Percentiles rank a stretch among this genome's conserved stretches.
Evolutionary conservation across 495 filamentous ascomycete species (phyloP).

Genomic region (Tuber indicum): DNA sequence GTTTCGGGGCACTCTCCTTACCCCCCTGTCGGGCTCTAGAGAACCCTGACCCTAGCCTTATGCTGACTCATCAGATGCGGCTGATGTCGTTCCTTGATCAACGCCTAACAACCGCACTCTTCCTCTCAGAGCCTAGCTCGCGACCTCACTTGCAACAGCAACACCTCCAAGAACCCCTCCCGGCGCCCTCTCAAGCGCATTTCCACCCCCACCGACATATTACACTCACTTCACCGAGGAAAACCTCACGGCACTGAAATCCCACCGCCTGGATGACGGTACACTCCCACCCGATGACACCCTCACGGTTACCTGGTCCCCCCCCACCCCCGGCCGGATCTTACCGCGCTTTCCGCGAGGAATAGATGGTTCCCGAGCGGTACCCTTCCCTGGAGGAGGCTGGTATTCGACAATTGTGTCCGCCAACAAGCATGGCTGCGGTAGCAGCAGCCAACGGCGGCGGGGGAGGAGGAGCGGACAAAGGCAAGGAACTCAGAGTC

Average conservation of each 20-base stretch:
- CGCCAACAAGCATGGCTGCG: constrained; percentile 23
- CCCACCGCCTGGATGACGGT: constrained; percentile 41
- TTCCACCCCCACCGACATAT: constrained; percentile 82
- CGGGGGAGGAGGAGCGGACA: constrained; percentile 16
- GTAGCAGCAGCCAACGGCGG: constrained; percentile 8
- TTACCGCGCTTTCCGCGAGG: constrained; percentile 68
- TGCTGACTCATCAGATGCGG: background rate
- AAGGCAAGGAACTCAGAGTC: constrained; percentile 45
- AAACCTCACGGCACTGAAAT: constrained; percentile 62
- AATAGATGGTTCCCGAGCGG: constrained; percentile 52
- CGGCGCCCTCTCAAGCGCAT: constrained; percentile 52
- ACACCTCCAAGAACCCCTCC: constrained; percentile 44
- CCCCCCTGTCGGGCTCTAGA: too few relatives aligned
- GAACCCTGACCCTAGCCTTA: too few relatives aligned
- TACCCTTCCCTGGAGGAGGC: constrained; percentile 62
- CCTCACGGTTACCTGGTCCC: constrained; percentile 68
- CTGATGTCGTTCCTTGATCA: background rate
- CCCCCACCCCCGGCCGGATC: constrained; percentile 58
- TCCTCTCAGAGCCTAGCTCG: background rate
- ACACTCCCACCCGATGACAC: constrained; percentile 21
- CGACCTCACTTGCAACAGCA: background rate
- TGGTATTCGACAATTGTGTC: constrained; percentile 63
- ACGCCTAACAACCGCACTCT: background rate
- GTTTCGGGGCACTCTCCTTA: too few relatives aligned
- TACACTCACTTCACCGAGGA: constrained; percentile 79